A percentile compares a stretch with the other conserved stretches of the same genome.
Evolutionary conservation across 768 basidiomycete genomes (phyloP).

Genomic region (Leccinum aurantiacum): DNA sequence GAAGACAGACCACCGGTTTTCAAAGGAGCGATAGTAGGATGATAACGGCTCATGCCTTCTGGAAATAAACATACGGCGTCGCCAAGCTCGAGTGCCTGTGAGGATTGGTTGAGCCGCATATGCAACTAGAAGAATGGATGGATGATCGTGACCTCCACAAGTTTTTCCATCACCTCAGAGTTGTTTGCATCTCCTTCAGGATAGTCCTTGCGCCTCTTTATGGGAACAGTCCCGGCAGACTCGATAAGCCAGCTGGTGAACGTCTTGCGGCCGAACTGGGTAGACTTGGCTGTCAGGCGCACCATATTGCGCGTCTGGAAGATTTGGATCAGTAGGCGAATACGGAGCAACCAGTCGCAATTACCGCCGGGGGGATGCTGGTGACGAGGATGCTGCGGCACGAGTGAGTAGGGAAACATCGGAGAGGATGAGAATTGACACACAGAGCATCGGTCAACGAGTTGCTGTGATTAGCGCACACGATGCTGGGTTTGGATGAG

Average conservation of each 20-base stretch:
- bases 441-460: slow-evolving; percentile 85
- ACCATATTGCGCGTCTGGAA: slow-evolving; percentile 72
- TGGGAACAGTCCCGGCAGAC: slow-evolving; percentile 82
- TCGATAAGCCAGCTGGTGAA: slow-evolving; percentile 93
- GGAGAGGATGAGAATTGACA: slow-evolving; percentile 24
- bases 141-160: slow-evolving; percentile 54
- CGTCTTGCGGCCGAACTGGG: slow-evolving; percentile 78
- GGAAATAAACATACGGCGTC: slow-evolving; percentile 85
- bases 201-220: slow-evolving; percentile 74
- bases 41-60: slow-evolving; percentile 83
- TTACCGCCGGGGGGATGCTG: slow-evolving; percentile 66
- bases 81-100: slow-evolving; percentile 69
- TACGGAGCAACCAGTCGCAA: slow-evolving; percentile 14
- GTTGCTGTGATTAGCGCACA: slow-evolving; percentile 86
- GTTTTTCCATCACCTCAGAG: slow-evolving; percentile 60
- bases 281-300: slow-evolving; percentile 84
- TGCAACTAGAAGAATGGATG: background rate
- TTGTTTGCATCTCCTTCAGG: slow-evolving; percentile 60
- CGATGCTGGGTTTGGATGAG: slow-evolving; percentile 51
- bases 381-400: slow-evolving; percentile 63
- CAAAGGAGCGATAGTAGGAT: slow-evolving; percentile 82
- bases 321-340: slow-evolving; percentile 6
- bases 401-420: background rate
- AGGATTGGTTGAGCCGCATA: slow-evolving; percentile 11
- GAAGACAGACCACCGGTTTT: slow-evolving; percentile 75